Conservation (phyloP, 176 grass and related monocot species). For the Cenchrus fungigraminus region DNA sequence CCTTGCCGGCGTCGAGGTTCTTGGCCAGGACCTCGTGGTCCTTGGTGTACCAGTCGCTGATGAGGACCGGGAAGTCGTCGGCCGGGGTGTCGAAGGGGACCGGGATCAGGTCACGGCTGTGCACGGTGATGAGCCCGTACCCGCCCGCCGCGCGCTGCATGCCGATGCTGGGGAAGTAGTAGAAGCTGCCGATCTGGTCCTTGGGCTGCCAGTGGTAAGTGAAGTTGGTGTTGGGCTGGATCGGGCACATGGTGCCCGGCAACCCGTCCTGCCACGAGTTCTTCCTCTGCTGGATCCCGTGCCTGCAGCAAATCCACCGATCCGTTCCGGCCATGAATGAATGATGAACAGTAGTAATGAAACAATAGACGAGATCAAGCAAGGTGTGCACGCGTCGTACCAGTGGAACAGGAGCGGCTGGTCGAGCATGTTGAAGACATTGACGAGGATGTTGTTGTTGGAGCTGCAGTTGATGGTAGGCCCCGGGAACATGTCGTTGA, state of each 20-base stretch:
- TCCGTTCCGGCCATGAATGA: no score
- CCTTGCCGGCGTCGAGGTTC: conserved; percentile 68
- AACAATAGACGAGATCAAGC: no score
- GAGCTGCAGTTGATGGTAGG: conserved; percentile 89
- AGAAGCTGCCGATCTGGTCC: conserved; percentile 97
- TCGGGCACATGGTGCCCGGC: conserved; percentile 81
- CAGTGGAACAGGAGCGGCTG: conserved; percentile 87
- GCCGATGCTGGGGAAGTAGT: conserved; percentile 85
- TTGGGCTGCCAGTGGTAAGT: conserved; percentile 92
- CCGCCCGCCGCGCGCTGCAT: conserved; percentile 82
- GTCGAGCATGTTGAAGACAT: conserved; percentile 86
- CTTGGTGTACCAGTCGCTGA: conserved; percentile 90
- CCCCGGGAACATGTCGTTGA: conserved; percentile 81
- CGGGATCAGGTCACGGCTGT: conserved; percentile 90
- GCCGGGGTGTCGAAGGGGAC: conserved; percentile 74
- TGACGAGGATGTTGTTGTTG: conserved; percentile 96
- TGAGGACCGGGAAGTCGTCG: conserved; percentile 63
- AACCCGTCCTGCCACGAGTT: conserved; percentile 90
- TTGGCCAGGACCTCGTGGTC: conserved; percentile 63
- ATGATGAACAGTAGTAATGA: no score
- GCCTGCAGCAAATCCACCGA: conserved; percentile 43
- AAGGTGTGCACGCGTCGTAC: conserved; percentile 4
- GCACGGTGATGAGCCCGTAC: conserved; percentile 71
- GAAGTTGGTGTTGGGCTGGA: conserved; percentile 77
- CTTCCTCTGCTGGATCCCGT: conserved; percentile 94